Percentiles rank a stretch among this genome's conserved stretches.
Conservation (phyloP, 805 yeast genomes). For the Blastobotrys parvus region DNA sequence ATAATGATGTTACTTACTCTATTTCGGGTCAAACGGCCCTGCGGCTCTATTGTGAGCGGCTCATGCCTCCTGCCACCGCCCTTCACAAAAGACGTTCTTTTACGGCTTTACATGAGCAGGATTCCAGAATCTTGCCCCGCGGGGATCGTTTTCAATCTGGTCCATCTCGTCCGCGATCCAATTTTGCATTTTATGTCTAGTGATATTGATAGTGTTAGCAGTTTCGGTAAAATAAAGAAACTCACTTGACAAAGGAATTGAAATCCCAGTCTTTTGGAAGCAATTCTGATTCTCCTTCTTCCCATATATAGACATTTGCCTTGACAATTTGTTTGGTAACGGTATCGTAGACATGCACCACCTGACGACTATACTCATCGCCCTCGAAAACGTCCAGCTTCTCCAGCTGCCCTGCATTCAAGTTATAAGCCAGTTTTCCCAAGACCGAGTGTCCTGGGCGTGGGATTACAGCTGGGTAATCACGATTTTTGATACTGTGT, state of each 20-base stretch:
- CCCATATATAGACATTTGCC: constrained; percentile 18
- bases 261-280: constrained; percentile 19
- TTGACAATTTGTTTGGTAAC: constrained; percentile 1
- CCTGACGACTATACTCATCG: constrained; percentile 16
- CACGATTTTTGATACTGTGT: constrained; percentile 13
- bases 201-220: neutral
- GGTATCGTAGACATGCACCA: constrained; percentile 12
- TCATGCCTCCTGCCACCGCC: no score
- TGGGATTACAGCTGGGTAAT: constrained; percentile 18
- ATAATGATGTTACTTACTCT: no score
- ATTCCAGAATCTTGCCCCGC: constrained; percentile 14
- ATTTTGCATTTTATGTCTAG: constrained; percentile 7
- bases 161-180: constrained; percentile 19
- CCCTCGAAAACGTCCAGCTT: constrained; percentile 23
- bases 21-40: no score
- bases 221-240: neutral
- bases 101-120: constrained; percentile 1
- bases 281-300: constrained; percentile 10
- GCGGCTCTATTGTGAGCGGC: no score
- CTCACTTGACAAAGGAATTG: constrained; percentile 12
- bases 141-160: constrained; percentile 8
- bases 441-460: constrained; percentile 6
- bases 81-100: no score
- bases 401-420: constrained; percentile 12
- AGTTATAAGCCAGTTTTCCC: constrained; percentile 16